Conservation (phyloP, 495 filamentous ascomycete species). For the Penicillium coffeae region DNA sequence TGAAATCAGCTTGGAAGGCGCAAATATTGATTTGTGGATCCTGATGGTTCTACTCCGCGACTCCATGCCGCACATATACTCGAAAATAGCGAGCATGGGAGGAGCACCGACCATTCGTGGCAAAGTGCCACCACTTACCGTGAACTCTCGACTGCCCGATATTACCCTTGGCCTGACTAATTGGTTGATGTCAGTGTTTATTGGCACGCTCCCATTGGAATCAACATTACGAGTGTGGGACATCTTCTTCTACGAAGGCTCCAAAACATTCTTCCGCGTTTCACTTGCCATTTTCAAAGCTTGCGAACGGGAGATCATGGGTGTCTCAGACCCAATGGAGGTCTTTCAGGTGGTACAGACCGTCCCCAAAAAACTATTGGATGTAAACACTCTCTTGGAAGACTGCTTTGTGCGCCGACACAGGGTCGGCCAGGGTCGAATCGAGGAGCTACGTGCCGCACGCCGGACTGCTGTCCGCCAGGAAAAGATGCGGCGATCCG, state of each 20-base stretch:
- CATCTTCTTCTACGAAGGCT: constrained; percentile 91
- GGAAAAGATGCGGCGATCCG: constrained; percentile 42
- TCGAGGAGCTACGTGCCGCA: constrained; percentile 38
- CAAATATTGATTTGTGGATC: constrained; percentile 91
- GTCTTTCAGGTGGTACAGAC: constrained; percentile 92
- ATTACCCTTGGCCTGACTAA: constrained; percentile 89
- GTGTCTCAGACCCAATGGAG: constrained; percentile 85
- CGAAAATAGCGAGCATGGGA: constrained; percentile 75
- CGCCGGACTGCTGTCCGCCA: constrained; percentile 42
- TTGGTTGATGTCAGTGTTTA: constrained; percentile 99
- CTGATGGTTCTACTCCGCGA: constrained; percentile 83
- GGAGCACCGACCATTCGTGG: constrained; percentile 48
- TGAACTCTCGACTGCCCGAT: constrained; percentile 67
- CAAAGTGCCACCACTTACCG: constrained; percentile 40
- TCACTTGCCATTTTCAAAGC: constrained; percentile 90
- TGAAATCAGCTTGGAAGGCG: constrained; percentile 84
- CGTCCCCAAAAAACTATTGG: constrained; percentile 75
- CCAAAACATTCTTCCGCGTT: constrained; percentile 90
- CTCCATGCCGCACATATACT: constrained; percentile 79
- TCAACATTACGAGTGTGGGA: constrained; percentile 93
- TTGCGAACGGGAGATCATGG: constrained; percentile 76
- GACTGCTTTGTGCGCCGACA: constrained; percentile 74
- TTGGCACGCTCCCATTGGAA: constrained; percentile 88
- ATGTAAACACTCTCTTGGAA: constrained; percentile 77
- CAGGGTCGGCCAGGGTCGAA: constrained; percentile 69